Evolutionary conservation across 1,284 basidiomycete genomes (phyloP).

Genomic region (Malassezia arunalokei): DNA sequence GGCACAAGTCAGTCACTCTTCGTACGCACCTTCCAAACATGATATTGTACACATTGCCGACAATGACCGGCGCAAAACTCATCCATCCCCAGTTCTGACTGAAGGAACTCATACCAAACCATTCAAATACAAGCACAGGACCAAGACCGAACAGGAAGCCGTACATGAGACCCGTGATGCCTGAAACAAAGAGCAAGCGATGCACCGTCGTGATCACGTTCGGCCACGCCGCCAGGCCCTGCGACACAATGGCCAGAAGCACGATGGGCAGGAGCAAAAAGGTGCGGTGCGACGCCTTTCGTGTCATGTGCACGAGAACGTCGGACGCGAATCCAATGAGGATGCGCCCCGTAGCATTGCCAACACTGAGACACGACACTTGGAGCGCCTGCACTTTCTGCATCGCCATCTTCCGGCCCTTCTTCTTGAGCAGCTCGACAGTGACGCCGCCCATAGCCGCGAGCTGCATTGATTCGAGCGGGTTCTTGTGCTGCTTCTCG

Average conservation of each 20-base stretch:
- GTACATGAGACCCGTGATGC: conserved; percentile 61
- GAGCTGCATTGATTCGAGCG: neutral
- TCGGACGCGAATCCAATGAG: conserved; percentile 67
- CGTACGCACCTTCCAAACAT: conserved; percentile 56
- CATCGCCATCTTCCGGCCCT: conserved; percentile 58
- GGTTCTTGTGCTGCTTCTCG: neutral
- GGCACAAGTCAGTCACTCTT: neutral
- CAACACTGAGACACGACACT: conserved; percentile 70
- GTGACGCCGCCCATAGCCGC: neutral
- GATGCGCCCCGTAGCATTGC: conserved; percentile 70
- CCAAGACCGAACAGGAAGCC: conserved; percentile 65
- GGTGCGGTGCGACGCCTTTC: conserved; percentile 22
- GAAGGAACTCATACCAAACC: conserved; percentile 73
- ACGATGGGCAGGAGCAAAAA: conserved; percentile 35
- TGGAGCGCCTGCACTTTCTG: conserved; percentile 60
- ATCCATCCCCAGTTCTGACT: conserved; percentile 77
- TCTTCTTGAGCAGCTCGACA: neutral
- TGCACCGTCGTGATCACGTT: conserved; percentile 53
- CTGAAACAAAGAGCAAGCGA: conserved; percentile 64
- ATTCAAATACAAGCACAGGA: conserved; percentile 67
- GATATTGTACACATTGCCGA: conserved; percentile 71
- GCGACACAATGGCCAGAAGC: conserved; percentile 27
- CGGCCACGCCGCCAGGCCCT: conserved; percentile 35
- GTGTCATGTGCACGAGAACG: conserved; percentile 22
- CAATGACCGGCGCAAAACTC: conserved; percentile 62